phyloP scores from a whole-genome alignment of 1,284 basidiomycete genomes.

The Lentinus polychrous region DNA sequence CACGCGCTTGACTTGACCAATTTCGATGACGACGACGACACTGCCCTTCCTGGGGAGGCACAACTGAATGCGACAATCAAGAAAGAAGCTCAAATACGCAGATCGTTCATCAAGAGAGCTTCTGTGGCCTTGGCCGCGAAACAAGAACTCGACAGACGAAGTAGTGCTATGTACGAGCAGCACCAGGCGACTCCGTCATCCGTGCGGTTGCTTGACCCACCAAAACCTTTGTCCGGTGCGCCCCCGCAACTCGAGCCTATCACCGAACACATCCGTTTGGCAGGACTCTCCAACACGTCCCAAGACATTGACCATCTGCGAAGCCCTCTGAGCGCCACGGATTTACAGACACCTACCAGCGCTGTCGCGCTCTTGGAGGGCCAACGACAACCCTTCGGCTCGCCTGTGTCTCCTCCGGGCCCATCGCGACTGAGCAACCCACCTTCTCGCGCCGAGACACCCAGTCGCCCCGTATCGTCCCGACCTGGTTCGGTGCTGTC shows the following conservation, averaged over 20 bases:
- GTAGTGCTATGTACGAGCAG: conserved; percentile 9
- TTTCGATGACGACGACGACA: conserved; percentile 76
- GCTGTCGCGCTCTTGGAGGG: conserved; percentile 15
- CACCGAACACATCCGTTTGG: conserved; percentile 3
- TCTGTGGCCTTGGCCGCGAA: conserved; percentile 19
- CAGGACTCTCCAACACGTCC: not conserved
- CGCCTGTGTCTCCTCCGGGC: not conserved
- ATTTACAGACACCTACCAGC: conserved; percentile 15
- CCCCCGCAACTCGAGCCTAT: not conserved
- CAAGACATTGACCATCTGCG: not conserved
- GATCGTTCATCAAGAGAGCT: conserved; percentile 43
- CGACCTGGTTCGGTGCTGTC: not conserved
- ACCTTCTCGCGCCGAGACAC: conserved; percentile 1
- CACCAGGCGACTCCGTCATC: not conserved
- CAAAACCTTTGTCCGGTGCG: not conserved
- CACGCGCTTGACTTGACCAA: conserved; percentile 69
- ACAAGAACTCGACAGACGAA: conserved; percentile 12
- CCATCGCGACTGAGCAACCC: not conserved
- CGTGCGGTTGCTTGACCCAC: conserved; percentile 2
- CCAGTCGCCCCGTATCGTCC: not conserved
- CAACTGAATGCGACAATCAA: conserved; percentile 54
- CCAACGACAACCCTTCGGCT: not conserved
- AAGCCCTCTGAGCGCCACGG: conserved; percentile 2
- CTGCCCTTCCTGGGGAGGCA: conserved; percentile 54
- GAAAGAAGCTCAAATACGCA: conserved; percentile 63